Base-by-base conservation (phyloP, 2,329 filamentous ascomycete species). In the Verticillium klebahnii region DNA sequence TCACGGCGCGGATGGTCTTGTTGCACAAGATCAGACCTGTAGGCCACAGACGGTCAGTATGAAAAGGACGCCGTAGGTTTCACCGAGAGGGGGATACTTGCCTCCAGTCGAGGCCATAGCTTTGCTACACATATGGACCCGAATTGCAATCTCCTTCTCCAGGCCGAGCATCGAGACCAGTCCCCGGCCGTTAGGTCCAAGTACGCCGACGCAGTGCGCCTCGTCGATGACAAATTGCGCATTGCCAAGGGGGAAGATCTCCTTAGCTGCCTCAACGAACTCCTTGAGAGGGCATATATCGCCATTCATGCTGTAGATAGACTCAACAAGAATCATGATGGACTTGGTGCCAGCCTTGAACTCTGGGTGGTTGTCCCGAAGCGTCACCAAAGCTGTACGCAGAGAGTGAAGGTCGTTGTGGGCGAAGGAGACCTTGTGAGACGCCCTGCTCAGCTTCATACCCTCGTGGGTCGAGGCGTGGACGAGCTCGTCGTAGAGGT, bases 381-480 rank as follows among this genome's bases (percentile, higher is more conserved):
- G 62, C 0, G 63, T 57, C 14, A 64, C 52, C n/a, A 84, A 64
- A 2, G 74, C 73, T 5, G 73, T 69, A 25, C 69, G 66, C 52
- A 84, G 70, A 8, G 73, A 56, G 60, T 0, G 15, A 0, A 85
- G 74, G 5, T 74, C 77, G 63, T 87, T 89, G 67, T 91, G 89
- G 15, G 70, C 67, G 64, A 92, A 91, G 0, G 80, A 61, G 0
- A 84, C 58, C 17, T 66, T 77, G 39, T 68, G 72, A 0, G 68
- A 73, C 0, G 86, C 87, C 2, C 88, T 81, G 6, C 86, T 87
- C 23, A 88, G 68, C 19, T 81, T 80, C 88, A 93, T 91, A 0
- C 91, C 91, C 70, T 93, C 90, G 63, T 92, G 90, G 1, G 88
- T 85, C 66, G 89, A 92, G 0, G 91, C 91, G 67, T 94, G 91